Evolutionary conservation across 1,284 basidiomycete genomes (phyloP).

Genomic region (Fomitopsis betulina): DNA sequence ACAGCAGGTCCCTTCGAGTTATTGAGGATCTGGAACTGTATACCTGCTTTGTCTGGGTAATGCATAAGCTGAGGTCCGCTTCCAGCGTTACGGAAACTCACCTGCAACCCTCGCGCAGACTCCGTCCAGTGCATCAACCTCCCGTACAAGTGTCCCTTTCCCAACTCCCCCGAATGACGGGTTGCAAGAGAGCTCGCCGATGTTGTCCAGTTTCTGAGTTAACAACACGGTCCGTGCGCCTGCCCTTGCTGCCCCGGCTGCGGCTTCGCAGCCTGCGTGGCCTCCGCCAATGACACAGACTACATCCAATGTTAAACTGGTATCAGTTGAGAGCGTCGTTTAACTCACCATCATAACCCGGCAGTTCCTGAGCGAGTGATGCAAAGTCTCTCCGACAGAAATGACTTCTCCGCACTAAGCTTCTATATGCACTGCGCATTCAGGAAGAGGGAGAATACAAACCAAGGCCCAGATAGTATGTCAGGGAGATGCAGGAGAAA

Average conservation of each 20-base stretch:
- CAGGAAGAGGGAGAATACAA: background rate
- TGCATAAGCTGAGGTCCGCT: background rate
- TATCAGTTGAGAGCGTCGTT: background rate
- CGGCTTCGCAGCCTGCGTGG: slow-evolving; percentile 90
- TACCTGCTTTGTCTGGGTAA: slow-evolving; percentile 72
- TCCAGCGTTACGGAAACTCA: slow-evolving; percentile 26
- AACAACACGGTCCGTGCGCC: slow-evolving; percentile 79
- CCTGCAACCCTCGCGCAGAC: slow-evolving; percentile 74
- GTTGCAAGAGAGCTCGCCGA: slow-evolving; percentile 90
- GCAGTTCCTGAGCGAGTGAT: slow-evolving; percentile 9
- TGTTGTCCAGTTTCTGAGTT: slow-evolving; percentile 75
- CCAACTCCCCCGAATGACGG: slow-evolving; percentile 87
- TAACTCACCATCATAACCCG: slow-evolving; percentile 23
- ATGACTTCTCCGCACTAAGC: background rate
- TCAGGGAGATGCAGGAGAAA: background rate
- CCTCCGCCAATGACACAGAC: slow-evolving; percentile 90
- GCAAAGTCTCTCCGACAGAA: slow-evolving; percentile 11
- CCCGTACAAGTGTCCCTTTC: slow-evolving; percentile 84
- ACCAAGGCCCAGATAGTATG: background rate
- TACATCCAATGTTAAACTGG: slow-evolving; percentile 18
- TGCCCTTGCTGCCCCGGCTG: slow-evolving; percentile 77
- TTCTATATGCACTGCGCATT: slow-evolving; percentile 2
- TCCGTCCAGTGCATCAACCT: slow-evolving; percentile 86
- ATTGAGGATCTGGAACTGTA: slow-evolving; percentile 86
- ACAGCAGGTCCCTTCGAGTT: slow-evolving; percentile 84